These are phyloP conservation scores for Thermothielavioides terrestris DNA, from an alignment of 495 filamentous ascomycete genomes.

Conservation along the genomic window DNA sequence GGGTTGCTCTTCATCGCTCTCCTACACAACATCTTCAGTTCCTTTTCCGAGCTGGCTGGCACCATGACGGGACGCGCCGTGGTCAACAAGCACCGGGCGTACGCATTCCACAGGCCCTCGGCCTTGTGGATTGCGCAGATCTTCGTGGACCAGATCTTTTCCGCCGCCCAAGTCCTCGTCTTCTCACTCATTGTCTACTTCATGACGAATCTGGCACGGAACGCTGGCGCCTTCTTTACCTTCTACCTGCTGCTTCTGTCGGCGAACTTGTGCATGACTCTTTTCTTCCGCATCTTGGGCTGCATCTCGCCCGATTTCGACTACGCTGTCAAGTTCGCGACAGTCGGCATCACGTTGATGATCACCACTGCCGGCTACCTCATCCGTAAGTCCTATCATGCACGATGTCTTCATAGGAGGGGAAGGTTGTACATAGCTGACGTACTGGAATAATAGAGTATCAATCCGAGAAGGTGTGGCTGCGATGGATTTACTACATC, in stretches of 20 bases:
- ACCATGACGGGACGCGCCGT: slow-evolving; percentile 68
- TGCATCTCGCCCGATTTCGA: slow-evolving; percentile 78
- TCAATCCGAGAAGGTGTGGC: slow-evolving; percentile 59
- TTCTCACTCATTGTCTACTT: slow-evolving; percentile 76
- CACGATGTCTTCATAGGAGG: background rate
- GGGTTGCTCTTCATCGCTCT: slow-evolving; percentile 68
- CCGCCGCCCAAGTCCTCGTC: slow-evolving; percentile 55
- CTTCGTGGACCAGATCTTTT: slow-evolving; percentile 65
- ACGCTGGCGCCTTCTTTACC: slow-evolving; percentile 70
- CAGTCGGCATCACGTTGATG: slow-evolving; percentile 67
- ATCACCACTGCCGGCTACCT: slow-evolving; percentile 73
- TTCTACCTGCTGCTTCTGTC: slow-evolving; percentile 62
- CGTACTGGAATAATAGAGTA: slow-evolving; percentile 33
- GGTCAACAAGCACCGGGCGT: slow-evolving; percentile 71
- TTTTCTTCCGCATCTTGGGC: slow-evolving; percentile 70
- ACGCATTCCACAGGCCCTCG: slow-evolving; percentile 69
- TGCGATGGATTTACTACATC: slow-evolving; percentile 75
- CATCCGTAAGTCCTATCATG: slow-evolving; percentile 37
- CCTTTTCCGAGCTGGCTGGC: slow-evolving; percentile 60
- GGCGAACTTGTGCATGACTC: slow-evolving; percentile 67
- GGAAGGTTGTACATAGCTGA: too few relatives aligned
- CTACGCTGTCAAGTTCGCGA: slow-evolving; percentile 73
- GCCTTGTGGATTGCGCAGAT: slow-evolving; percentile 76
- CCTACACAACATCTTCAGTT: slow-evolving; percentile 73
- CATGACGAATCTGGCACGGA: slow-evolving; percentile 58